phyloP scores from a whole-genome alignment of 306 rosid genomes.

The Cajanus cajan region DNA sequence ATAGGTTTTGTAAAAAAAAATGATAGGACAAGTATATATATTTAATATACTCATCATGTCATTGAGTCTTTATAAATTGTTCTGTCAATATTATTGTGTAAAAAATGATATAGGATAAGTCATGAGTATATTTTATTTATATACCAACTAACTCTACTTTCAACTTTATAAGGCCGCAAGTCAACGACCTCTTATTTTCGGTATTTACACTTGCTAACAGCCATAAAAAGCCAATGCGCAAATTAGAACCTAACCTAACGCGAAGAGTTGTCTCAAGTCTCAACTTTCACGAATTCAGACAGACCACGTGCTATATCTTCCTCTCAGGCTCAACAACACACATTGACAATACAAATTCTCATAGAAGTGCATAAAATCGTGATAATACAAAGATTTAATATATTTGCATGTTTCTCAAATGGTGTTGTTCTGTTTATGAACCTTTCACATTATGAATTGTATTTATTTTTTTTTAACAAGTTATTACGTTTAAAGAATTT shows the following conservation, averaged over 20 bases:
- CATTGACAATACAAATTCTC: not conserved
- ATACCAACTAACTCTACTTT: not conserved
- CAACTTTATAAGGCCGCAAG: not conserved
- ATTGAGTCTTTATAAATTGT: not conserved
- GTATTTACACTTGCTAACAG: not conserved
- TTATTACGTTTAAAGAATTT: not conserved
- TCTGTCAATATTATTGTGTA: not conserved
- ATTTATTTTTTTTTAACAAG: not conserved
- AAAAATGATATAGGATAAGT: not conserved
- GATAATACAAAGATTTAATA: not conserved
- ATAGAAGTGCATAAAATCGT: not conserved
- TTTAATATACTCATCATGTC: not conserved
- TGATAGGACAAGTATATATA: not conserved
- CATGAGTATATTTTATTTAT: not conserved
- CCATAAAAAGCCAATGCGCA: not conserved
- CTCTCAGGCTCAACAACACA: not conserved
- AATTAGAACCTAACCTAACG: not conserved
- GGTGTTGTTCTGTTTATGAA: not conserved
- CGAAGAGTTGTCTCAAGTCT: not conserved
- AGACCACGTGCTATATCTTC: not conserved
- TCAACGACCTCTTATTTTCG: not conserved
- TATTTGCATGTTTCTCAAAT: not conserved
- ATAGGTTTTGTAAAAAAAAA: not conserved
- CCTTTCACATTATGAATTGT: not conserved
- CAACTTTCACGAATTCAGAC: not conserved